Percentiles rank a stretch among this genome's conserved stretches.
These are phyloP conservation scores for Rhodotorula diobovata DNA, from an alignment of 768 basidiomycete genomes.

Conservation along the genomic window DNA sequence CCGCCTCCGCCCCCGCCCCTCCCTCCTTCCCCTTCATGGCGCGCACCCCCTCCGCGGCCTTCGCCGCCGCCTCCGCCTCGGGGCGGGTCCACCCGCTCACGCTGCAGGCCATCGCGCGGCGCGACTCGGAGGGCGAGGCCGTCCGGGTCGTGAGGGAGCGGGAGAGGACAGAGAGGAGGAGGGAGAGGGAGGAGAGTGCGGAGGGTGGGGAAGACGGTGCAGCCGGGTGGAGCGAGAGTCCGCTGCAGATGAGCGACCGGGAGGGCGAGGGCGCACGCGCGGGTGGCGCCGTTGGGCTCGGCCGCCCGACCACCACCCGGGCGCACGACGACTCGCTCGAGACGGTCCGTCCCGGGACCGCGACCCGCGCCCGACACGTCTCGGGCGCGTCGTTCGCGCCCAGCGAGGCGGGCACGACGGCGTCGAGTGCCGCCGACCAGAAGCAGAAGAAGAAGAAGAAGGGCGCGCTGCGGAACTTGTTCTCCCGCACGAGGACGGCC, in stretches of 20 bases:
- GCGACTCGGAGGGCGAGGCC: constrained; percentile 26
- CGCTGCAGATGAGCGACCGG: constrained; percentile 2
- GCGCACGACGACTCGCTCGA: too few species aligned
- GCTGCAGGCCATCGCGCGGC: constrained; percentile 22
- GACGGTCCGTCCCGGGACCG: too few species aligned
- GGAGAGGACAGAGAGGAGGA: constrained; percentile 11
- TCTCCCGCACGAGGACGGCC: constrained; percentile 1
- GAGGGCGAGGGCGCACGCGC: not conserved
- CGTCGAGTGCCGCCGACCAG: not conserved
- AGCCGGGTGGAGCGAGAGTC: constrained; percentile 7
- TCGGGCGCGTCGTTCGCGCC: not conserved
- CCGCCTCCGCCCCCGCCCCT: not conserved
- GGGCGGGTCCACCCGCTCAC: constrained; percentile 25
- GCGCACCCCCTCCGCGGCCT: constrained; percentile 11
- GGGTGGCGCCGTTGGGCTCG: not conserved
- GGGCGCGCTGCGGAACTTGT: not conserved
- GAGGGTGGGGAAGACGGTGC: not conserved
- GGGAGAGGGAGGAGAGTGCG: not conserved
- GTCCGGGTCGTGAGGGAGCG: constrained; percentile 21
- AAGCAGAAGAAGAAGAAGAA: not conserved
- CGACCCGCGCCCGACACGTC: not conserved
- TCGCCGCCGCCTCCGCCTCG: constrained; percentile 12
- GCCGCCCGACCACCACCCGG: not conserved
- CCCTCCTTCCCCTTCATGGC: constrained; percentile 7
- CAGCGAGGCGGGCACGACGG: not conserved